Percentiles rank a stretch among this genome's conserved stretches.
phyloP scores from a whole-genome alignment of 805 yeast species.

The Yamadazyma paraphyllophila region DNA sequence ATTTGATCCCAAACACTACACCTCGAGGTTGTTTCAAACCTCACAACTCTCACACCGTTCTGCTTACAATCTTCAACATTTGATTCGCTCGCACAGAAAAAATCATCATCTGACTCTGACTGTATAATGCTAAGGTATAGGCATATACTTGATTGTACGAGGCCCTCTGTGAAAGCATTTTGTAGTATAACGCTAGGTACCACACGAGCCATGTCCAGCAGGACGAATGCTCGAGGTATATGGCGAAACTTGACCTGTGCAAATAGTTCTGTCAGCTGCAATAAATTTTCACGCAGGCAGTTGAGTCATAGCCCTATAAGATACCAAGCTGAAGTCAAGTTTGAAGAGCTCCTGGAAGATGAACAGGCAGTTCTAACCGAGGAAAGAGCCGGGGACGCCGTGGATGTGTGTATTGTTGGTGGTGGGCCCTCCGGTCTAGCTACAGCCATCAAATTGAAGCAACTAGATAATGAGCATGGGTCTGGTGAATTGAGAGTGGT shows the following conservation, averaged over 20 bases:
- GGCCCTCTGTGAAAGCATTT: neutral
- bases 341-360: constrained; percentile 25
- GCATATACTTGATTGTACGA: neutral
- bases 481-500: constrained; percentile 76
- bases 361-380: constrained; percentile 48
- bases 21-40: neutral
- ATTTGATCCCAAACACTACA: neutral
- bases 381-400: constrained; percentile 79
- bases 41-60: neutral
- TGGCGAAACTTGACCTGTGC: neutral
- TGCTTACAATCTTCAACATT: constrained; percentile 7
- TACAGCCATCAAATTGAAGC: constrained; percentile 87
- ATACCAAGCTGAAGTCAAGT: neutral
- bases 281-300: constrained; percentile 5
- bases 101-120: constrained; percentile 2
- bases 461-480: constrained; percentile 66
- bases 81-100: constrained; percentile 10
- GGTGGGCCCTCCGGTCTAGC: constrained; percentile 98
- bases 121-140: neutral
- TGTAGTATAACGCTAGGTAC: too few species aligned
- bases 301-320: constrained; percentile 1
- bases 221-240: neutral
- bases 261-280: neutral
- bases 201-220: neutral
- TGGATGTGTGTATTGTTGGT: constrained; percentile 94